Evolutionary conservation across 495 filamentous ascomycete genomes (phyloP).

Genomic region (Penicillium cataractarum): DNA sequence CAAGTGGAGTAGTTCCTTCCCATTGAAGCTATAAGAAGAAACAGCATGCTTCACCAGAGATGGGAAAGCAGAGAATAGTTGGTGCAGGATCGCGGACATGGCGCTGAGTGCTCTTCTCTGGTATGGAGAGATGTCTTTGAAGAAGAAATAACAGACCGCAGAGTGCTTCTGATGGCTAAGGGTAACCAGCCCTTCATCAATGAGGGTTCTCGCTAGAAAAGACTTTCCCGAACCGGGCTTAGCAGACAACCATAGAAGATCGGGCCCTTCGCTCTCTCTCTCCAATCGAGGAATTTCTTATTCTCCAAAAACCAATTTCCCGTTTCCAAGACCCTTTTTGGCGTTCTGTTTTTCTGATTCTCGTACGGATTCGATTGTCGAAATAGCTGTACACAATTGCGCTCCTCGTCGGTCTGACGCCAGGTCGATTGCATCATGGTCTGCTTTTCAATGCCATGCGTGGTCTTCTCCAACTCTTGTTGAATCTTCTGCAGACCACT

Average conservation of each 20-base stretch:
- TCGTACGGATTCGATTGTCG: slow-evolving; percentile 16
- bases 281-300: slow-evolving; percentile 12
- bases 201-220: background rate
- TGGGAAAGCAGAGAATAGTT: slow-evolving; percentile 45
- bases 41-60: slow-evolving; percentile 35
- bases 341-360: slow-evolving; percentile 12
- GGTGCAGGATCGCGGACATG: slow-evolving; percentile 50
- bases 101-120: slow-evolving; percentile 44
- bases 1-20: slow-evolving; percentile 32
- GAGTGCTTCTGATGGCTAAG: slow-evolving; percentile 11
- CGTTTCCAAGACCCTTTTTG: slow-evolving; percentile 8
- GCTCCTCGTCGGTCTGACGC: slow-evolving; percentile 14
- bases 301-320: slow-evolving; percentile 33
- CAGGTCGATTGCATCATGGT: slow-evolving; percentile 13
- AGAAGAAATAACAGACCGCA: slow-evolving; percentile 57
- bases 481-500: slow-evolving; percentile 7
- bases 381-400: slow-evolving; percentile 14
- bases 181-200: slow-evolving; percentile 8
- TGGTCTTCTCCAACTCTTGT: slow-evolving; percentile 9
- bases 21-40: slow-evolving; percentile 38
- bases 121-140: slow-evolving; percentile 56
- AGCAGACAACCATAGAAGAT: slow-evolving; percentile 15
- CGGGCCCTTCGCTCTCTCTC: slow-evolving; percentile 7
- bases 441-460: slow-evolving; percentile 9
- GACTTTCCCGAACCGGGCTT: slow-evolving; percentile 16